These are phyloP conservation scores for Jamesozyma jinghongensis DNA, from an alignment of 805 yeast species.

Conservation along the genomic window DNA sequence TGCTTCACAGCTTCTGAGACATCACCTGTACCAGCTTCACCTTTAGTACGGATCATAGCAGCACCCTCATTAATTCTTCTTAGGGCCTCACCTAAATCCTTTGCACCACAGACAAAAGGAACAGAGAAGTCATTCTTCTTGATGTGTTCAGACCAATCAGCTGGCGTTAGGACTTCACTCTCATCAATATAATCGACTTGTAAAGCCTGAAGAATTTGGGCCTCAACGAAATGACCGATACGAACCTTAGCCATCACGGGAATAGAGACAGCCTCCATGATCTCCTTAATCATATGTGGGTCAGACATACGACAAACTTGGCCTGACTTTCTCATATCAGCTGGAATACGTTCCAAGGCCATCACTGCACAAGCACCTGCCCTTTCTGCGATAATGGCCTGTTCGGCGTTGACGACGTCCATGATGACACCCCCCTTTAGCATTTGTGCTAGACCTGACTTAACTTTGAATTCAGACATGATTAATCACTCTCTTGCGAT, in stretches of 20 bases:
- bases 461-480: conserved; percentile 37
- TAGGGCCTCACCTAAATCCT: conserved; percentile 71
- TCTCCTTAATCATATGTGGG: conserved; percentile 66
- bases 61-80: conserved; percentile 77
- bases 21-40: conserved; percentile 87
- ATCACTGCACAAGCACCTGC: conserved; percentile 88
- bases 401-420: conserved; percentile 73
- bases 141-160: conserved; percentile 61
- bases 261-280: conserved; percentile 55
- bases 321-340: conserved; percentile 74
- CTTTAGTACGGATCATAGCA: conserved; percentile 79
- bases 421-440: conserved; percentile 67
- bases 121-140: conserved; percentile 50
- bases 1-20: conserved; percentile 75
- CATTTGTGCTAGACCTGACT: conserved; percentile 81
- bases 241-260: conserved; percentile 84
- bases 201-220: conserved; percentile 62
- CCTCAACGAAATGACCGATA: conserved; percentile 77
- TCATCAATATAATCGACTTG: conserved; percentile 77
- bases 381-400: conserved; percentile 67
- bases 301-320: conserved; percentile 83
- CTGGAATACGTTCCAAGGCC: conserved; percentile 81
- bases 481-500: neutral
- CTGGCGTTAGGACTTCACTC: conserved; percentile 77
- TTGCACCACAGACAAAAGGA: conserved; percentile 81